Conservation (phyloP, 2,329 filamentous ascomycete genomes). For the Phialocephala subalpina region DNA sequence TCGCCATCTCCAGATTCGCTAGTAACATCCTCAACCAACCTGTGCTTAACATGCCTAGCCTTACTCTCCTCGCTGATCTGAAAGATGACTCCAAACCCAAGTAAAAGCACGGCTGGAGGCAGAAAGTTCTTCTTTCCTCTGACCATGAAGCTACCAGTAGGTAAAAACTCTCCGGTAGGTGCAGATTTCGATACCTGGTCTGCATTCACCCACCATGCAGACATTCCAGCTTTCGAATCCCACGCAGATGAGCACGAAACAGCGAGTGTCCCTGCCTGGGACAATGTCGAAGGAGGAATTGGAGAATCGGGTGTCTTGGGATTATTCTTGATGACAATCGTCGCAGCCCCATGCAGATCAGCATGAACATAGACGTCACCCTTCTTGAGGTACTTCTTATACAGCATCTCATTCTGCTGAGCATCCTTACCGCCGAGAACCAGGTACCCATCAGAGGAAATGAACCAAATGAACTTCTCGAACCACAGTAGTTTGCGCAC, state of each 20-base stretch:
- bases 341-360: constrained; percentile 83
- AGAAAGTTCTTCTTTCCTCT: constrained; percentile 90
- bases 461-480: constrained; percentile 95
- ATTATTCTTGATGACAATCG: constrained; percentile 92
- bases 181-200: constrained; percentile 91
- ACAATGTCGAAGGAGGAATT: constrained; percentile 89
- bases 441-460: constrained; percentile 94
- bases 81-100: constrained; percentile 90
- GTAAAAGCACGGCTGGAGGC: constrained; percentile 83
- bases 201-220: constrained; percentile 93
- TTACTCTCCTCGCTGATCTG: constrained; percentile 89
- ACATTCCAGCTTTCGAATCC: constrained; percentile 96
- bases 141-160: constrained; percentile 80
- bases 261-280: constrained; percentile 85
- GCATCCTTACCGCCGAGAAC: constrained; percentile 89
- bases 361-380: constrained; percentile 94
- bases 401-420: constrained; percentile 92
- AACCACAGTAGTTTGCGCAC: constrained; percentile 92
- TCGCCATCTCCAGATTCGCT: constrained; percentile 6
- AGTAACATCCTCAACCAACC: constrained; percentile 53
- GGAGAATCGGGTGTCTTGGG: constrained; percentile 79
- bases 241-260: constrained; percentile 90
- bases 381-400: constrained; percentile 83
- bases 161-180: constrained; percentile 80
- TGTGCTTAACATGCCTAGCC: constrained; percentile 79